Evolutionary conservation across 1,284 basidiomycete species (phyloP), one percentile per base, ranked within the genome.

Genomic region (Golubevia sp.): DNA sequence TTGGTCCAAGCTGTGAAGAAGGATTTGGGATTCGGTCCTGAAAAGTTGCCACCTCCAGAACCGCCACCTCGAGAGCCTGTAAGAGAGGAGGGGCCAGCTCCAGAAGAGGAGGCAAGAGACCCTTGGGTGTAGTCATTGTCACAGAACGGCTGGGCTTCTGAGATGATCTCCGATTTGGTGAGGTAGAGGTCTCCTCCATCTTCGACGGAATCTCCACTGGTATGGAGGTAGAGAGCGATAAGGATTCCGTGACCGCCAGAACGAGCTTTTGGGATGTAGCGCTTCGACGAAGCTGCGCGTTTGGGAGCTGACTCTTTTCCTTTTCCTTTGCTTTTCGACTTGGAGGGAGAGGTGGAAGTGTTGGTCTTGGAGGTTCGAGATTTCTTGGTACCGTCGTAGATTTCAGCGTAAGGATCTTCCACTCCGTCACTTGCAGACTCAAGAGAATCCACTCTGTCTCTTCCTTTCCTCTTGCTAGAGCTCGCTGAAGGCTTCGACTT

Each of bases 1-100:
- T 72, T 75, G 6, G 59, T 76, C 82, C 82, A 84, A 1, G 74
- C 81, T 0, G 77, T 82, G 58, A 74, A 76, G 62, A 73, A 73
- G 8, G 70, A 67, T 2, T 64, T 30, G 15, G 54, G 54, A 49
- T 56, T 64, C 58, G 50, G 57, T 44, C 52, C 61, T 15, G 61
- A 56, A 13, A 51, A 56, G 15, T 56, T 56, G 1, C 56, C 56
- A 27, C 56, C 58, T 13, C 27, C 61, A 20, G 34, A 20, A 58
- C 44, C 48, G 21, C 51, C 49, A 49, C 58, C 58, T 23, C 61
- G 58, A 49, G 61, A 24, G 18, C 18, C 18, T 18, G 38, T 44
- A 44, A 44, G 38, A 44, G 38, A 44, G 18, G 38, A 44, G 18
- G 38, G 38, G 18, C 38, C 38, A 44, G 38, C 11, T 13, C 13